A percentile compares a stretch with the other conserved stretches of the same genome.
phyloP scores from a whole-genome alignment of 2,329 filamentous ascomycete species.

The Botrytis elliptica region DNA sequence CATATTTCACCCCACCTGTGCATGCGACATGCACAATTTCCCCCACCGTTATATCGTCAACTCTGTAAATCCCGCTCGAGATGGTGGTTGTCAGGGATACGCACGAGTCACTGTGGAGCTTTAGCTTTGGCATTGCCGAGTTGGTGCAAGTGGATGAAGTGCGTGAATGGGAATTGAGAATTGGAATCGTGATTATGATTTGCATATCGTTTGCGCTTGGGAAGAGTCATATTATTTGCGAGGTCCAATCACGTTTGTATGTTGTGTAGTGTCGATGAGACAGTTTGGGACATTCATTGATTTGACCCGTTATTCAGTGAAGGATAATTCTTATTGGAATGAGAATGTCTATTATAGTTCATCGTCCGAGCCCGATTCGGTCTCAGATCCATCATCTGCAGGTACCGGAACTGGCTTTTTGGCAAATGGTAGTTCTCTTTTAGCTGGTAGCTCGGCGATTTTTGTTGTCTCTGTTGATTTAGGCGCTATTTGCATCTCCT shows the following conservation, averaged over 20 bases:
- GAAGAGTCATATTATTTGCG: not conserved
- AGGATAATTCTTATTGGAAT: not conserved
- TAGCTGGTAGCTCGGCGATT: conserved; percentile 24
- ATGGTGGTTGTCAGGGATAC: conserved; percentile 18
- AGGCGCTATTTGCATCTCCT: conserved; percentile 2
- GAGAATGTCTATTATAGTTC: conserved; percentile 23
- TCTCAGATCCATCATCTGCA: conserved; percentile 33
- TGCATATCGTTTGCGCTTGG: not conserved
- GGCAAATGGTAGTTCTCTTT: conserved; percentile 29
- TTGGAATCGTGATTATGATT: conserved; percentile 1
- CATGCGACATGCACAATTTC: conserved; percentile 1
- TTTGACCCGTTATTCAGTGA: not conserved
- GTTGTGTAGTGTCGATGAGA: not conserved
- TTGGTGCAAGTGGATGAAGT: not conserved
- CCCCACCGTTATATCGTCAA: conserved; percentile 6
- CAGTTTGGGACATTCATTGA: not conserved
- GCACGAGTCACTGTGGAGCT: conserved; percentile 14
- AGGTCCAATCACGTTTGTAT: conserved; percentile 1
- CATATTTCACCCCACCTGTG: not conserved
- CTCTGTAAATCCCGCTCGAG: not conserved
- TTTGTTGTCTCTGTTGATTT: conserved; percentile 17
- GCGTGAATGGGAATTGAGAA: not conserved
- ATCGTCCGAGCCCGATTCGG: conserved; percentile 37
- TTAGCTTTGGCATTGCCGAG: conserved; percentile 1
- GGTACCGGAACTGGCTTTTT: conserved; percentile 22